Base-by-base conservation (phyloP, 2,329 filamentous ascomycete species). In the Penicillium aurantiogriseum region DNA sequence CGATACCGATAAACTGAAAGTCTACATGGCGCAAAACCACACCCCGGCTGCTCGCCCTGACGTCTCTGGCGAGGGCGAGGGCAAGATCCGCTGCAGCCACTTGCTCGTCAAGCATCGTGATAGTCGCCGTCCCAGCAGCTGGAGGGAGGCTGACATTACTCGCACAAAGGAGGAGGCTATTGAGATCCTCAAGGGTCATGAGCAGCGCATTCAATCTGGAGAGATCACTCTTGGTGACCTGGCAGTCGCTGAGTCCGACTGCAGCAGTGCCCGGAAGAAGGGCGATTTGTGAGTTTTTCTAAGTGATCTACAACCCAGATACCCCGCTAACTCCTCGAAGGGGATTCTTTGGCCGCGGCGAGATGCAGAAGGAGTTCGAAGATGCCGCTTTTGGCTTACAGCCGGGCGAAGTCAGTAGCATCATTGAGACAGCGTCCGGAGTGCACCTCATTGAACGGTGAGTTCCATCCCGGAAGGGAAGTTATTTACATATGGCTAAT, bases 321-420 rank as follows among this genome's bases (percentile, higher is more conserved):
- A 33, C 40, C 11, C 53, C 31, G 62, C 49, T 38, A 21, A 36
- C 15, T 33, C 3, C 35, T 54, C 50, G 19, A 40, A 88, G 85
- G 62, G 94, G 94, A 21, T 96, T 92, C 77, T 99, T 99, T 75
- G 92, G 91, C 55, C 87, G 84, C 69, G 91, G 92, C 29, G 93
- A 97, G 70, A 99, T 99, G 94, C 94, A 99, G 75, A 93, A 92
- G 80, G 93, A 97, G 77, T 99, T 99, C 71, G 94, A 99, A 78
- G 91, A 97, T 56, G 92, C 92, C 5, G 89, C 94, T 1, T 99
- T 99, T 78, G 88, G 84, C n/a, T 81, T 99, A 54, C 84, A 92
- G 75, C 88, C 88, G 2, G 92, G 92, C 35, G 85, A 97, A 77
- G 86, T 97, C 70, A 97, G 92, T 77, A 82, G 84, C 46, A 82